These are phyloP conservation scores for Schizosaccharomyces versatilis DNA, from an alignment of 1,139 yeast species.

Conservation along the genomic window DNA sequence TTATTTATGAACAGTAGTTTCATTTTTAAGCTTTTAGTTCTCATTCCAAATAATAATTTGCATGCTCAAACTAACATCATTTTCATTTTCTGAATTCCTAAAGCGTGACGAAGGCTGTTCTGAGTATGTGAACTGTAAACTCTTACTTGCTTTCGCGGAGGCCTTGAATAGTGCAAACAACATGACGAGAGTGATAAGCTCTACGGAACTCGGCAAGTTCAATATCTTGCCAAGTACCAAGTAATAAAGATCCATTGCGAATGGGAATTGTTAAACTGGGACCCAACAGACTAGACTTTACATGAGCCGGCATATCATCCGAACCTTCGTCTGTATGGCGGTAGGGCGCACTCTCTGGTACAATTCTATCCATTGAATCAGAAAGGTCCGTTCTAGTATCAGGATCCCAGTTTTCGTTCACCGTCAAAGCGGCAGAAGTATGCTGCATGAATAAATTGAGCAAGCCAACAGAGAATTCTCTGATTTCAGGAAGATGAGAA, in stretches of 20 bases:
- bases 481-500: constrained; percentile 35
- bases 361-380: constrained; percentile 37
- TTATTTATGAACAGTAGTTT: no score
- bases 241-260: constrained; percentile 38
- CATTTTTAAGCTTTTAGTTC: no score
- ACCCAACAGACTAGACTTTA: constrained; percentile 35
- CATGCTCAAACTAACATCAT: no score
- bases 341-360: constrained; percentile 29
- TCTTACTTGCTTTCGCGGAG: not conserved
- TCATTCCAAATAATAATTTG: no score
- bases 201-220: constrained; percentile 53
- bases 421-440: constrained; percentile 53
- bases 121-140: no score
- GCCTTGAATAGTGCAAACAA: constrained; percentile 60
- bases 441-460: constrained; percentile 51
- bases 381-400: constrained; percentile 54
- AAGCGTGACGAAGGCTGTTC: no score
- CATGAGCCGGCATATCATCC: constrained; percentile 71
- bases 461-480: constrained; percentile 38
- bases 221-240: constrained; percentile 75
- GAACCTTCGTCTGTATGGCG: constrained; percentile 19
- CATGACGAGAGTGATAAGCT: constrained; percentile 36
- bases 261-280: constrained; percentile 47
- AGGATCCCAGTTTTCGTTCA: constrained; percentile 63
- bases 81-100: no score